Base-by-base conservation (phyloP, 805 yeast species). In the Starmerella scarabaei region DNA sequence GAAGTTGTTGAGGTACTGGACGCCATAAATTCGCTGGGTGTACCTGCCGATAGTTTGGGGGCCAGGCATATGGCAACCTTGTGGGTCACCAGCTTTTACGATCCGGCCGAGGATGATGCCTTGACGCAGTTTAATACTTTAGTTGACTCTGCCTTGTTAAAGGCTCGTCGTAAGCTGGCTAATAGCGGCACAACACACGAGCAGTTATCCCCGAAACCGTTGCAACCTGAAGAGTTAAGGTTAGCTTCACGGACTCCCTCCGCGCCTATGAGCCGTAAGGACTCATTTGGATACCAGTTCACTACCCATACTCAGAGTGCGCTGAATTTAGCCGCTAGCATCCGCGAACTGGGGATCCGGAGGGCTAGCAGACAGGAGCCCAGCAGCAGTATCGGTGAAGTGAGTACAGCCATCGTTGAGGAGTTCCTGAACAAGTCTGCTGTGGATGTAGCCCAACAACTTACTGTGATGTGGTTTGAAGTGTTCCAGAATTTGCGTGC, bases 11-110 rank as follows among this genome's bases (percentile, higher is more conserved):
- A 79, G 51, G 77, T 72, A 45, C 64, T 84, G 31, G 74, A 80
- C 37, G 57, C 69, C 5, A 63, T 91, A 47, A 47, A 42, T 27
- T 41, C 40, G 16, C 32, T 45, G 7, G n/a, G 24, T 7, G 26
- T 52, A 48, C 64, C 68, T 42, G 63, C 69, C 16, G 62, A 68
- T 47, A 47, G 73, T 30, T 74, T 71, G 51, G 75, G 68, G 47
- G 68, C 91, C 56, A 21, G 21, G 20, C 49, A 41, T 19, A 23
- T 53, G 7, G 56, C 54, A 11, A 35, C 39, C 17, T 31, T 50
- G 17, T 88, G 98, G 98, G 62, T 88, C 58, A 93, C 84, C 58
- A 77, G 91, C 37, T 85, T 80, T 56, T 88, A 95, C 95, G 73
- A 76, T 47, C 72, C 68, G 32, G 54, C 53, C 16, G 94, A 85